Percentiles rank a stretch among this genome's conserved stretches.
Evolutionary conservation across 2,329 filamentous ascomycete genomes (phyloP).

Genomic region (Colletotrichum karsti): DNA sequence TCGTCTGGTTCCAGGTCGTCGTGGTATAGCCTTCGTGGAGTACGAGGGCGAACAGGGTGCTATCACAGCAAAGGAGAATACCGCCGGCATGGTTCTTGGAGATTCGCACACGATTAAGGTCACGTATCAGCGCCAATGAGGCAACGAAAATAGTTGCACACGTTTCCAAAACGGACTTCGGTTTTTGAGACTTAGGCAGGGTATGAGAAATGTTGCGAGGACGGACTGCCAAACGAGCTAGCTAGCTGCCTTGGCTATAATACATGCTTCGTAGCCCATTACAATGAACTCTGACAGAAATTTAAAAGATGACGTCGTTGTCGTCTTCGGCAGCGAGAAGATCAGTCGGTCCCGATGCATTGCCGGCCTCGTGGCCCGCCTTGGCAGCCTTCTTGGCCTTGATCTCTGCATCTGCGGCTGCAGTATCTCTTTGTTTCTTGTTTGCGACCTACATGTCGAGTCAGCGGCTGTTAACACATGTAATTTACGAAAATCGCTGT

Average conservation of each 20-base stretch:
- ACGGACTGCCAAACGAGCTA: not conserved
- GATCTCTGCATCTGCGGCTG: slow-evolving; percentile 77
- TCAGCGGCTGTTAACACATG: not conserved
- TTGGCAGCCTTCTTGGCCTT: slow-evolving; percentile 64
- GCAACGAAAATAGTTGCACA: not conserved
- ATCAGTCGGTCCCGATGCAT: slow-evolving; percentile 62
- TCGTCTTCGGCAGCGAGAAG: slow-evolving; percentile 80
- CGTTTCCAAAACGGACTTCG: not conserved
- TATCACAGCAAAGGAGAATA: slow-evolving; percentile 93
- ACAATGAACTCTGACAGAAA: not conserved
- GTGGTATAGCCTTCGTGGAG: slow-evolving; percentile 94
- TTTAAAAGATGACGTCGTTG: slow-evolving; percentile 84
- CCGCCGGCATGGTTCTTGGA: slow-evolving; percentile 82
- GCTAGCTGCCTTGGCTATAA: not conserved
- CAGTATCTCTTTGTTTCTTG: slow-evolving; percentile 83
- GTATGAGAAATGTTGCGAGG: not conserved
- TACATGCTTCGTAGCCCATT: not conserved
- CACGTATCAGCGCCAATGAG: slow-evolving; percentile 90
- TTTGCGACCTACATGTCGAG: slow-evolving; percentile 65
- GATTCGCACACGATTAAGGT: slow-evolving; percentile 83
- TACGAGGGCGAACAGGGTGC: slow-evolving; percentile 91
- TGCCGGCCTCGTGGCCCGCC: slow-evolving; percentile 46
- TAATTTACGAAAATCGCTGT: not conserved
- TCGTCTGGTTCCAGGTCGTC: slow-evolving; percentile 84
- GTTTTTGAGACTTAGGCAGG: not conserved